These are phyloP conservation scores for Triangularia setosa DNA, from an alignment of 2,329 filamentous ascomycete genomes.

Conservation along the genomic window DNA sequence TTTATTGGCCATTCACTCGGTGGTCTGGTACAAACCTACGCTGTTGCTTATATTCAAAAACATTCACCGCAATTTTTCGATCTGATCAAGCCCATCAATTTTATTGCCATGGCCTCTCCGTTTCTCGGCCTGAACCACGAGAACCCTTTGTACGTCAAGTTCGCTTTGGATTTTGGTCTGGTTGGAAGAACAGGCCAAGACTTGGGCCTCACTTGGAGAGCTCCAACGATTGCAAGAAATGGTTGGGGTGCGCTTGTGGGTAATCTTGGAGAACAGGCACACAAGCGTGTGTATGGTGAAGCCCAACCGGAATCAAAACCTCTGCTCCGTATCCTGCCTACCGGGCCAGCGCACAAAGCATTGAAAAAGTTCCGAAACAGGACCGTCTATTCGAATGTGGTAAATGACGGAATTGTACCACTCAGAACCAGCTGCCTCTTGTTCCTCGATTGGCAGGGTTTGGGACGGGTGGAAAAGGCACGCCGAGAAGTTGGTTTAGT, in stretches of 20 bases:
- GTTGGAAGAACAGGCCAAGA: slow-evolving; percentile 96
- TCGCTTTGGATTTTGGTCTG: slow-evolving; percentile 91
- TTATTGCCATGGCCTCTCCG: slow-evolving; percentile 81
- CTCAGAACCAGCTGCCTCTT: slow-evolving; percentile 92
- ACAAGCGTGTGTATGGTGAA: slow-evolving; percentile 56
- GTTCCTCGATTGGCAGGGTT: slow-evolving; percentile 92
- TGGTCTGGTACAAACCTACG: slow-evolving; percentile 87
- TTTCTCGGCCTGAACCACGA: slow-evolving; percentile 93
- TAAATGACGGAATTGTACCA: slow-evolving; percentile 96
- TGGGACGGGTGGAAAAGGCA: slow-evolving; percentile 91
- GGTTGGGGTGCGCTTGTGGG: slow-evolving; percentile 87
- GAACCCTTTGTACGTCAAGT: slow-evolving; percentile 95
- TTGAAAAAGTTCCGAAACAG: slow-evolving; percentile 84
- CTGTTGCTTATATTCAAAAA: slow-evolving; percentile 93
- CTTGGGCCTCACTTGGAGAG: slow-evolving; percentile 88
- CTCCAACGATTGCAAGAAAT: slow-evolving; percentile 77
- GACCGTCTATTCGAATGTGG: slow-evolving; percentile 93
- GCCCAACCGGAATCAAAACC: slow-evolving; percentile 80
- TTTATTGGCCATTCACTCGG: slow-evolving; percentile 91
- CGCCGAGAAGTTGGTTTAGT: slow-evolving; percentile 87
- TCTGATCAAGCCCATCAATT: slow-evolving; percentile 81
- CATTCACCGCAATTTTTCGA: slow-evolving; percentile 90
- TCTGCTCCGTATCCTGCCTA: slow-evolving; percentile 80
- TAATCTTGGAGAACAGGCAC: slow-evolving; percentile 67
- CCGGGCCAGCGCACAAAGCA: slow-evolving; percentile 83